phyloP scores from a whole-genome alignment of 495 filamentous ascomycete species.

The Tuber borchii region DNA sequence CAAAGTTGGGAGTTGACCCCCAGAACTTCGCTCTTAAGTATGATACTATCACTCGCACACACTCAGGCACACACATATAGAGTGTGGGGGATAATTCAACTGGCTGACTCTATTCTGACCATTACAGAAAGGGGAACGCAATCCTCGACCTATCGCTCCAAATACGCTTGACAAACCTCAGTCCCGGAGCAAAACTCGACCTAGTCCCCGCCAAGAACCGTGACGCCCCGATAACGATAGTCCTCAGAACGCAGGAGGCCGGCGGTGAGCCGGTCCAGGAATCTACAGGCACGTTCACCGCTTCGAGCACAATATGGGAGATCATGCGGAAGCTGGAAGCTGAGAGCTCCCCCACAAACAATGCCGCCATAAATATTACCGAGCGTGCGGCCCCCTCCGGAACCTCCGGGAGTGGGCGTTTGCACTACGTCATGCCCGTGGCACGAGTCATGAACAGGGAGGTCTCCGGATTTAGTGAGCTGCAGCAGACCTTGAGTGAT shows the following conservation, averaged over 20 bases:
- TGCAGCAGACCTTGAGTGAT: constrained; percentile 82
- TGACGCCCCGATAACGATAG: constrained; percentile 74
- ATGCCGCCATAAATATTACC: constrained; percentile 65
- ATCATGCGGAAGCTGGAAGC: constrained; percentile 82
- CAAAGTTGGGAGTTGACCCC: constrained; percentile 64
- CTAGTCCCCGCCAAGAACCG: constrained; percentile 54
- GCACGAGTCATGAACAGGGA: constrained; percentile 73
- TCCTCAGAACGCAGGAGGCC: constrained; percentile 61
- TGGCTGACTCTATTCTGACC: constrained; percentile 18
- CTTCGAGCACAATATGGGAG: constrained; percentile 77
- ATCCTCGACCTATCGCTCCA: constrained; percentile 74
- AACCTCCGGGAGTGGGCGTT: constrained; percentile 55
- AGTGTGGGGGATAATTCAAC: constrained; percentile 3
- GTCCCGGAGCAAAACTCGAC: constrained; percentile 82
- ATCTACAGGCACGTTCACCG: constrained; percentile 73
- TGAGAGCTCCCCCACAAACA: constrained; percentile 42
- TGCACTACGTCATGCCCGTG: constrained; percentile 83
- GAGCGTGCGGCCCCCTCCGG: constrained; percentile 62
- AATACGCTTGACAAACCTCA: constrained; percentile 78
- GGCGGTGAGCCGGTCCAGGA: constrained; percentile 60
- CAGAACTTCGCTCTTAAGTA: constrained; percentile 76
- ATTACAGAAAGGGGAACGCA: constrained; percentile 66
- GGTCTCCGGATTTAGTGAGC: constrained; percentile 63
- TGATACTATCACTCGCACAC: constrained; percentile 26
- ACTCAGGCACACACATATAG: not conserved